Base-by-base conservation (phyloP, 2,329 filamentous ascomycete species). In the Pseudogymnoascus sp. region DNA sequence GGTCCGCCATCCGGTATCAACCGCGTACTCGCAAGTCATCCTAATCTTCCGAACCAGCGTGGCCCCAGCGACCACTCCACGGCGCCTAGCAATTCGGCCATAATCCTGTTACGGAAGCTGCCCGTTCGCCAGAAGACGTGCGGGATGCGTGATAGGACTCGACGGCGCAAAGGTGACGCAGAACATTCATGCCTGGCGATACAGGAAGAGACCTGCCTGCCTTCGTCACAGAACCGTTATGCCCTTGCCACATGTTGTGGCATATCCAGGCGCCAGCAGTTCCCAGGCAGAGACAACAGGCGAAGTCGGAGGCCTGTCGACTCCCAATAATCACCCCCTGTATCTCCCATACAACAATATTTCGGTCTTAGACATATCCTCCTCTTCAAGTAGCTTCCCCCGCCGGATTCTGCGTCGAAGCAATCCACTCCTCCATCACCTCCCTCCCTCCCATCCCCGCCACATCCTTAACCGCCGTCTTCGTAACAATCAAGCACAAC, bases 391-490 rank as follows among this genome's bases (percentile, higher is more conserved):
- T 43, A n/a, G 71, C 69, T 42, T 69, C 69, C 36, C 60, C 62
- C 43, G 63, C 64, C 16, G 71, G 83, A 67, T 86, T 78, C 73
- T 93, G 90, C n/a, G 89, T 93, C 56, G 88, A 91, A 23, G 82
- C 80, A 71, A 93, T 92, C 88, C 90, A 93, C 71, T 91, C 89
- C 76, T 92, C 89, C 89, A 93, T 91, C 75, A 86, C 81, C 63
- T 85, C 87, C 72, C 89, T 88, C 43, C 85, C 84, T 56, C 77
- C 78, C 9, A 78, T 75, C 63, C 72, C 70, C 14, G 23, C 59
- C 23, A 4, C 34, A 66, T 69, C 64, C 65, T 67, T 66, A 71
- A 70, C 65, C 66, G 65, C 66, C 66, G 69, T 65, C 49, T 70
- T 67, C 75, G 86, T 88, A 71, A 99, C 88, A 7, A 99, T 89